These are phyloP conservation scores for Tricholoma matsutake DNA, from an alignment of 768 basidiomycete species.

Conservation along the genomic window DNA sequence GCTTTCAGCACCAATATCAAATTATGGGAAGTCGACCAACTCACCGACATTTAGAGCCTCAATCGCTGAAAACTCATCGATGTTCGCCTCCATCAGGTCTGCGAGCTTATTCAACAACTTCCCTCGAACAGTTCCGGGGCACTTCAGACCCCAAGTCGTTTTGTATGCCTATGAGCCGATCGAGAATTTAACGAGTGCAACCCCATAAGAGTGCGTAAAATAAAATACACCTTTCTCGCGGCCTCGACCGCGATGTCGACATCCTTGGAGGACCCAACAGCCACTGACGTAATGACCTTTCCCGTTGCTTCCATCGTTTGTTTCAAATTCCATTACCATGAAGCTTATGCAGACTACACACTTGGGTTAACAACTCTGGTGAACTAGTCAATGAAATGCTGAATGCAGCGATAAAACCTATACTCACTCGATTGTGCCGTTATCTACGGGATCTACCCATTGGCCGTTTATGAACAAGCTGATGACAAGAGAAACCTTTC, in stretches of 20 bases:
- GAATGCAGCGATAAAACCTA: neutral
- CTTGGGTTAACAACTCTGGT: constrained; percentile 58
- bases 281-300: constrained; percentile 52
- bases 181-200: too few species aligned
- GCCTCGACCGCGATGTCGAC: constrained; percentile 24
- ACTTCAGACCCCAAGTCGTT: constrained; percentile 61
- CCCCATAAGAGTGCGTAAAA: too few species aligned
- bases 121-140: constrained; percentile 35
- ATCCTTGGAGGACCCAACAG: constrained; percentile 34
- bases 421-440: constrained; percentile 65
- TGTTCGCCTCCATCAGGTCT: neutral
- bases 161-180: constrained; percentile 31
- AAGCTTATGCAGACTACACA: constrained; percentile 16
- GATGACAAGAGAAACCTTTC: too few species aligned
- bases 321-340: constrained; percentile 6
- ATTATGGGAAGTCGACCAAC: neutral
- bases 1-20: too few species aligned
- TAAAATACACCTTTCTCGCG: constrained; percentile 57
- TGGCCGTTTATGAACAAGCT: constrained; percentile 73
- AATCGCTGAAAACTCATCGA: constrained; percentile 25
- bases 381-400: constrained; percentile 1
- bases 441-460: constrained; percentile 56
- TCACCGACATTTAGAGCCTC: constrained; percentile 23
- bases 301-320: constrained; percentile 50
- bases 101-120: constrained; percentile 27